Base-by-base conservation (phyloP, 2,329 filamentous ascomycete genomes). In the Penicillium sp. region DNA sequence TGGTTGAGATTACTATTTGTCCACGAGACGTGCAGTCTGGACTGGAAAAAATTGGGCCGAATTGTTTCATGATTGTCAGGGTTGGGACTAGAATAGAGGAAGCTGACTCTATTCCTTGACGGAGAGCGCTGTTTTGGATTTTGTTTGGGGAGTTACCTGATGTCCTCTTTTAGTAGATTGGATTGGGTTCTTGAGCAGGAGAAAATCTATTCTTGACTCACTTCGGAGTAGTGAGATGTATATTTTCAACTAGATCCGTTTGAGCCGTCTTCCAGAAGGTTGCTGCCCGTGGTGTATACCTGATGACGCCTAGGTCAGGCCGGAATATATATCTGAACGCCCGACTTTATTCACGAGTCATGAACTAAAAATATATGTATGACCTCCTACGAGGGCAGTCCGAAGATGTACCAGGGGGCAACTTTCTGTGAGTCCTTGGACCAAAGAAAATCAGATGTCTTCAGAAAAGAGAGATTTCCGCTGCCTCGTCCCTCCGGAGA, bases 1-100 rank as follows among this genome's bases (percentile, higher is more conserved):
- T 57, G 55, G 57, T 61, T 60, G 48, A 53, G 49, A 62, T 53
- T 53, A 7, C 4, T 13, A 42, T 30, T 40, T 11, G 19, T 26
- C 51, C 51, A 53, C 51, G 51, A 53, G 51, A 53, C 33, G 33
- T 40, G 51, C 51, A 38, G 51, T 28, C 16, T 19, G 22, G 51
- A 16, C 51, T 35, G 51, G 19, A 26, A 53, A 19, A 53, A 22
- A 22, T 53, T 53, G 22, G 51, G 22, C 51, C 51, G 51, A 37
- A 13, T 13, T 26, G 51, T 53, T 53, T 53, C 37, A 53, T 11
- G 14, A 40, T 38, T 28, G 35, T 38, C 37, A 40, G 33, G 51
- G n/a, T 25, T 37, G 37, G 4, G 30, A 22, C n/a, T 25, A 8
- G 28, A 28, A 51, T 26, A 42, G 45, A 58, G 58, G 57, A 60